Evolutionary conservation across 805 yeast species (phyloP).

Genomic region (Kazachstania africana): DNA sequence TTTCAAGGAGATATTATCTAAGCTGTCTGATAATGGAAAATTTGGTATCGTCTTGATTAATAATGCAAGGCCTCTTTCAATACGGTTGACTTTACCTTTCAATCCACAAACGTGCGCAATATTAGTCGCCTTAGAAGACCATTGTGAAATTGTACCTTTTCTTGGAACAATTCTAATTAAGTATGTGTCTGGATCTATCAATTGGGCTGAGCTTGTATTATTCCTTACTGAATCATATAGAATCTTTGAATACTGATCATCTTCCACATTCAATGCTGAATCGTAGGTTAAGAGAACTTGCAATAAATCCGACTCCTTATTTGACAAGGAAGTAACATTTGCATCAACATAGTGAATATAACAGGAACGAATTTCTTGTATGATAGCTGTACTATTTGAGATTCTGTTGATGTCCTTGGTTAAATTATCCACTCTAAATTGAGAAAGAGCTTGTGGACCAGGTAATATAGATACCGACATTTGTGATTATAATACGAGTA

Average conservation of each 20-base stretch:
- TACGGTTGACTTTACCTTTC: slow-evolving; percentile 55
- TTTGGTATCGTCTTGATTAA: slow-evolving; percentile 61
- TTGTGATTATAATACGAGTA: no score
- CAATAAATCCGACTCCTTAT: slow-evolving; percentile 37
- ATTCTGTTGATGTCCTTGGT: slow-evolving; percentile 60
- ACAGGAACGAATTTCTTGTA: slow-evolving; percentile 59
- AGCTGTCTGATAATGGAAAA: slow-evolving; percentile 48
- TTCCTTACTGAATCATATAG: slow-evolving; percentile 21
- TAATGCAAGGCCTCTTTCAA: slow-evolving; percentile 83
- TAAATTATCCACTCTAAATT: slow-evolving; percentile 69
- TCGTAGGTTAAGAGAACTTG: slow-evolving; percentile 66
- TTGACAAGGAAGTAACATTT: slow-evolving; percentile 24
- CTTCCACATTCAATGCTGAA: slow-evolving; percentile 39
- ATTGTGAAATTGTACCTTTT: slow-evolving; percentile 93
- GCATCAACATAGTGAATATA: slow-evolving; percentile 70
- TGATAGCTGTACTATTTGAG: slow-evolving; percentile 49
- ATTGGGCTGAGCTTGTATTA: slow-evolving; percentile 6
- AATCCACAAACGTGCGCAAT: slow-evolving; percentile 84
- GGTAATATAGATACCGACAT: slow-evolving; percentile 48
- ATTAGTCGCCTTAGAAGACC: slow-evolving; percentile 98
- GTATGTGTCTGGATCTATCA: slow-evolving; percentile 37
- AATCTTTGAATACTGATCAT: slow-evolving; percentile 27
- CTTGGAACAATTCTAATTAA: slow-evolving; percentile 78
- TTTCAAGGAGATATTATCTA: slow-evolving; percentile 46
- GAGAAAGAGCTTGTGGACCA: slow-evolving; percentile 85